Percentiles rank a stretch among this genome's conserved stretches.
phyloP scores from a whole-genome alignment of 1,284 basidiomycete species.

The Rhizoctonia solani region DNA sequence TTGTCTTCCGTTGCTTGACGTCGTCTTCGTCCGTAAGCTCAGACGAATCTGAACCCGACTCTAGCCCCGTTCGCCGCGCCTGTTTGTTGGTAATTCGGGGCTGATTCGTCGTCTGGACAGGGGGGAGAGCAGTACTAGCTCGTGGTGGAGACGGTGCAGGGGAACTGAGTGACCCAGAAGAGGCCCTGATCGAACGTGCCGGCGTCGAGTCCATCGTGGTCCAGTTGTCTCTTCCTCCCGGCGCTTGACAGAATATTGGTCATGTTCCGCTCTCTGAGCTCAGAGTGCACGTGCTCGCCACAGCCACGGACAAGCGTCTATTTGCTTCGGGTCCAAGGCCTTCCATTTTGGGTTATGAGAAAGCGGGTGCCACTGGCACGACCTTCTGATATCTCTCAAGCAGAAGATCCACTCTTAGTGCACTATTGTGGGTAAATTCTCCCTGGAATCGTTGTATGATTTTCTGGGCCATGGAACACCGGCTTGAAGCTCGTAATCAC shows the following conservation, averaged over 20 bases:
- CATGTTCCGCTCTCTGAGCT: background rate
- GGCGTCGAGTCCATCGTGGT: slow-evolving; percentile 34
- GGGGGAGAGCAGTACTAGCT: background rate
- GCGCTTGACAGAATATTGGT: slow-evolving; percentile 32
- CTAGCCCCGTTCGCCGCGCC: slow-evolving; percentile 23
- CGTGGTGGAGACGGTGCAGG: slow-evolving; percentile 28
- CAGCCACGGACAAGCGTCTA: background rate
- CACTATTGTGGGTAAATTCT: too few relatives aligned
- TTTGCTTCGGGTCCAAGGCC: background rate
- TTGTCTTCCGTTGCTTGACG: slow-evolving; percentile 6
- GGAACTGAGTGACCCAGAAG: slow-evolving; percentile 25
- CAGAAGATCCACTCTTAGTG: background rate
- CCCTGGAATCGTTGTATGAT: too few relatives aligned
- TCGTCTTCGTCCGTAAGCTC: slow-evolving; percentile 33
- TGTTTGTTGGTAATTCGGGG: slow-evolving; percentile 24
- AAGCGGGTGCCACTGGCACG: too few relatives aligned
- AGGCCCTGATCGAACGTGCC: slow-evolving; percentile 27
- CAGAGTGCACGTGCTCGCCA: slow-evolving; percentile 5
- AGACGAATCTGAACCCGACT: slow-evolving; percentile 30
- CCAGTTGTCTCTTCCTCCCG: slow-evolving; percentile 8
- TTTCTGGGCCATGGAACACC: too few relatives aligned
- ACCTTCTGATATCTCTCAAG: background rate
- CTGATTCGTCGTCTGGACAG: background rate
- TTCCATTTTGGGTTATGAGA: too few relatives aligned
- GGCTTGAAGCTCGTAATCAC: too few relatives aligned